Base-by-base conservation (phyloP, 2,329 filamentous ascomycete species). In the Talaromyces atroroseus region DNA sequence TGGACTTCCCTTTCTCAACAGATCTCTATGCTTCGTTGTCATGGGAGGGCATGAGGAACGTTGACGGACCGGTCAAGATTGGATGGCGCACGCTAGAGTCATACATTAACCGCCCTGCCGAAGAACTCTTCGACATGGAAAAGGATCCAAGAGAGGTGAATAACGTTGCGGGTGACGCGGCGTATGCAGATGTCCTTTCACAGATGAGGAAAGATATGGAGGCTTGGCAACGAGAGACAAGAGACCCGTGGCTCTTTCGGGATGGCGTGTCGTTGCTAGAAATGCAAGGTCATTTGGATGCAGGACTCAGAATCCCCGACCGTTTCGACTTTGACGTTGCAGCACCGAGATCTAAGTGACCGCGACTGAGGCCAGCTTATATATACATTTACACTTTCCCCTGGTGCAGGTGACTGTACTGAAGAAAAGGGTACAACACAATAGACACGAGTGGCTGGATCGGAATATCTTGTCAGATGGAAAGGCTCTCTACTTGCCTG, bases 1-100 rank as follows among this genome's bases (percentile, higher is more conserved):
- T 81, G 0, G 77, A 80, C 56, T 80, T 80, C 58, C 74, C 77
- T 1, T 77, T 80, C 49, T 71, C 75, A 0, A 71, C 68, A 11
- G 78, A 80, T 59, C 64, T 80, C 0, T 80, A 79, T 56, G 73
- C 66, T 3, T 72, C 67, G 0, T 61, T 78, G 7, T 69, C 71
- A 0, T 80, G 71, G 64, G 76, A 80, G 16, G 76, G 69, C 0
- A 72, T 78, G 29, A 72, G 78, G 0, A 77, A 78, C 54, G 60
- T 61, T 7, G 24, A 51, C 1, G 53, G 16, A 10, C 65, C 64
- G 1, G 59, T 67, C 23, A 71, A 68, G 67, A 65, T 80, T 24
- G 78, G 77, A 1, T 59, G 64, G n/a, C 69, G 77, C 0, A 63
- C 58, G 3, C 59, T 80, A 18, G 67, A 70, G 49, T 66, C 73